Base-by-base conservation (phyloP, 345 rosid species). In the Conringia planisiliqua region DNA sequence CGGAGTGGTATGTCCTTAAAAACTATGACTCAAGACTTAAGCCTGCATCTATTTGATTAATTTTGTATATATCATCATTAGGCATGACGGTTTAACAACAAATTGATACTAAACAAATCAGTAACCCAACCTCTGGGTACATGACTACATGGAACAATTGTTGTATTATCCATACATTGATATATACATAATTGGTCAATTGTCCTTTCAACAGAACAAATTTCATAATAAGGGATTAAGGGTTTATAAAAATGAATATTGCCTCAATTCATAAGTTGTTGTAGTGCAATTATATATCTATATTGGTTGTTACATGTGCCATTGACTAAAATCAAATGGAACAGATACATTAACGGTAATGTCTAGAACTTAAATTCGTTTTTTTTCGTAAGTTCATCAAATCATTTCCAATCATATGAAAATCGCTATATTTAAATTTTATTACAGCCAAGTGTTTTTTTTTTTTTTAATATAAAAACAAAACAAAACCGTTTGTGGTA, bases 281-380 rank as follows among this genome's bases (percentile, higher is more conserved):
- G 46, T 50, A 13, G 48, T 64, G 61, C 66, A 64, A 70, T 70
- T 62, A 76, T 54, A 54, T 56, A 30, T 30, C 6, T 30, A 30
- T 30, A 30, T 30, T 33, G 76, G 80, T 56, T 64, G 76, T 57
- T 63, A 36, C 71, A 77, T 77, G 76, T 77, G 67, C 52, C 46
- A 47, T 56, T 46, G 58, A 56, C 76, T 22, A 77, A 46, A 33
- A 57, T 8, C 12, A 69, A 22, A 26, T 62, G 70, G 44, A 62
- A 43, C 50, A 16, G 11, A 69, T 36, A 42, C 42, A 68, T 54
- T 46, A 76, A 55, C 38, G 8, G 66, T 55, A 35, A 26, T 63
- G 52, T 60, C 39, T 29, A 48, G 4, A 67, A 36, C 16, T 14
- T 14, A 42, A 75, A 39, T 50, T 16, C 5, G 11, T 26, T 47